These are phyloP conservation scores for Cladophialophora immunda DNA, from an alignment of 2,329 filamentous ascomycete species.

Conservation along the genomic window DNA sequence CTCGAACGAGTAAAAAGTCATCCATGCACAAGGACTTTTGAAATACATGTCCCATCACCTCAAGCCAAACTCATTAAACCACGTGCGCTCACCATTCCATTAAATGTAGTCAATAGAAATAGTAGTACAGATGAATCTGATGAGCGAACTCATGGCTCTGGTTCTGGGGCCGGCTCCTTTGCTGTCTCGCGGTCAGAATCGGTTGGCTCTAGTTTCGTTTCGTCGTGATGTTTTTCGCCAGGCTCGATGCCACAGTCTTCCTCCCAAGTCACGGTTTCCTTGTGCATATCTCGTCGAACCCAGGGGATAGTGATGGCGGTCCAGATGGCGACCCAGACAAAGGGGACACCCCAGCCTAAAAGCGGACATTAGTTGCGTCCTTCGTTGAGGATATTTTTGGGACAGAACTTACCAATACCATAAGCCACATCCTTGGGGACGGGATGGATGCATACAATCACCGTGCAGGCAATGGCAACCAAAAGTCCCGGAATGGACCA, in stretches of 20 bases:
- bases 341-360: conserved; percentile 54
- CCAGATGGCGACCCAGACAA: conserved; percentile 55
- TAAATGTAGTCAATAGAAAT: conserved; percentile 12
- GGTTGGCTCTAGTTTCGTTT: conserved; percentile 25
- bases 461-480: conserved; percentile 57
- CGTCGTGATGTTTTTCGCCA: conserved; percentile 19
- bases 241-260: conserved; percentile 34
- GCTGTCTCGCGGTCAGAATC: conserved; percentile 25
- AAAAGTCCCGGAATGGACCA: conserved; percentile 64
- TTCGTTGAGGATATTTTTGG: neutral
- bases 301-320: conserved; percentile 56
- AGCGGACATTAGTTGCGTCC: conserved; percentile 3
- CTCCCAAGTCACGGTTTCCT: conserved; percentile 55
- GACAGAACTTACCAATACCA: conserved; percentile 42
- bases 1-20: conserved; percentile 1
- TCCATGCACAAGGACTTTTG: neutral
- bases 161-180: conserved; percentile 25
- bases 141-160: conserved; percentile 19
- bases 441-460: conserved; percentile 56
- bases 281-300: conserved; percentile 55
- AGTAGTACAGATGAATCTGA: conserved; percentile 14
- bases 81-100: conserved; percentile 3
- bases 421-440: conserved; percentile 59
- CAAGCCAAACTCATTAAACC: neutral
- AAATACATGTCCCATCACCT: neutral